These are phyloP conservation scores for Fraxinus paxiana DNA, from an alignment of 305 asterid species.

Conservation along the genomic window DNA sequence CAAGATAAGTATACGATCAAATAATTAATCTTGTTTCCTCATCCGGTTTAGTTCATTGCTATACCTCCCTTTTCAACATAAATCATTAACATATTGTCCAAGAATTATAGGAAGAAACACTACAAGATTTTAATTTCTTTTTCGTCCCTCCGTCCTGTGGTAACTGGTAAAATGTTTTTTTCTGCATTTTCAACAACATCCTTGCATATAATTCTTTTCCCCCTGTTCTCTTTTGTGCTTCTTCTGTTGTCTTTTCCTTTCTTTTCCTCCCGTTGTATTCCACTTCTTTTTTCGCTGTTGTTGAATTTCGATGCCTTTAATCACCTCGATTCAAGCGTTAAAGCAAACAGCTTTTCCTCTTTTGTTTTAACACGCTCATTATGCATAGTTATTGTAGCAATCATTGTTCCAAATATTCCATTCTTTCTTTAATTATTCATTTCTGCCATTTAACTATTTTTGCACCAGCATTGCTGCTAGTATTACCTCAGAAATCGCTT, in stretches of 20 bases:
- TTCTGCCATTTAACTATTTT: not conserved
- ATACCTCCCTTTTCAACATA: not conserved
- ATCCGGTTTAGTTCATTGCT: not conserved
- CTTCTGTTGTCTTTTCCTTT: slow-evolving; percentile 21
- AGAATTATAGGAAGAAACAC: not conserved
- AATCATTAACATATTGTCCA: not conserved
- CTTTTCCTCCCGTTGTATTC: slow-evolving; percentile 22
- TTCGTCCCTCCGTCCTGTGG: not conserved
- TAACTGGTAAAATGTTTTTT: not conserved
- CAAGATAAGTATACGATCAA: not conserved
- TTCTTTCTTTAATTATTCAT: slow-evolving; percentile 11
- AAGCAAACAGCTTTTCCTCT: slow-evolving; percentile 27
- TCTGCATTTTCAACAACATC: not conserved
- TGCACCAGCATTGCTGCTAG: not conserved
- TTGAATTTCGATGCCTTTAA: slow-evolving; percentile 19
- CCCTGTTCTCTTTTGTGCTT: not conserved
- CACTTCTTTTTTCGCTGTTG: slow-evolving; percentile 16
- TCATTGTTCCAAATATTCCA: slow-evolving; percentile 24
- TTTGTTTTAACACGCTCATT: slow-evolving; percentile 27
- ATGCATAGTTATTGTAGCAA: slow-evolving; percentile 19
- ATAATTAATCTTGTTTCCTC: not conserved
- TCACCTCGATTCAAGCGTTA: slow-evolving; percentile 32
- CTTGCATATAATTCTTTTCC: slow-evolving; percentile 1
- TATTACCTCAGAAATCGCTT: not conserved
- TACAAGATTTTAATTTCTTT: not conserved